Evolutionary conservation across 176 grass and related monocot species (phyloP).

Genomic region (Elymus sibiricus): DNA sequence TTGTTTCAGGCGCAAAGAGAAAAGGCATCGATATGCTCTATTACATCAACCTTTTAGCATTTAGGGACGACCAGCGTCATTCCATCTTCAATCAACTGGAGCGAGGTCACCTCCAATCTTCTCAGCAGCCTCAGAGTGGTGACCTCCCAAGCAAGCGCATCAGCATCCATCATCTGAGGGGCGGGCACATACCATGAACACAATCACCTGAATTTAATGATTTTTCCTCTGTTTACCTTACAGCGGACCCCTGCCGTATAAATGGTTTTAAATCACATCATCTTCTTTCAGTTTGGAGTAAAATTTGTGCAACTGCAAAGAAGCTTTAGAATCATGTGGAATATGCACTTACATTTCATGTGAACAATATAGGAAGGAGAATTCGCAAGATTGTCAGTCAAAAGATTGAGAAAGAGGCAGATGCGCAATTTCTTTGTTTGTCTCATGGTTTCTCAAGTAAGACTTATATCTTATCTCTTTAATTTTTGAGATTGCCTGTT

Average conservation of each 20-base stretch:
- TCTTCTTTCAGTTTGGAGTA: not conserved
- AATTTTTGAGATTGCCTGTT: not conserved
- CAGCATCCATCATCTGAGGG: not conserved
- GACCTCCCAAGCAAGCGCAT: not conserved
- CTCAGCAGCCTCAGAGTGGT: not conserved
- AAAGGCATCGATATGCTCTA: not conserved
- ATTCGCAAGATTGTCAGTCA: constrained; percentile 59
- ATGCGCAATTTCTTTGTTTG: constrained; percentile 91
- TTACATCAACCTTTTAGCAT: not conserved
- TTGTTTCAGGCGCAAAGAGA: not conserved
- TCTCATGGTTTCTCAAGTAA: constrained; percentile 98
- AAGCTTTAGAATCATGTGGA: constrained; percentile 12
- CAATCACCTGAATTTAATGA: not conserved
- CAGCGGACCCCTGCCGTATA: not conserved
- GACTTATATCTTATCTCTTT: constrained; percentile 18
- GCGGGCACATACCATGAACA: not conserved
- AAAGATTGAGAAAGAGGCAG: constrained; percentile 91
- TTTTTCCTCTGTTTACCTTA: not conserved
- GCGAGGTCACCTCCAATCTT: not conserved
- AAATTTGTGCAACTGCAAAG: not conserved
- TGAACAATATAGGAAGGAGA: constrained; percentile 82
- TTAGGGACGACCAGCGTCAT: not conserved
- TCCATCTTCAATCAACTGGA: not conserved
- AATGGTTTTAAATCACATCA: not conserved
- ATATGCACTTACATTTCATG: constrained; percentile 15